Conservation (phyloP, 805 yeast genomes). For the Spathaspora gorwiae region DNA sequence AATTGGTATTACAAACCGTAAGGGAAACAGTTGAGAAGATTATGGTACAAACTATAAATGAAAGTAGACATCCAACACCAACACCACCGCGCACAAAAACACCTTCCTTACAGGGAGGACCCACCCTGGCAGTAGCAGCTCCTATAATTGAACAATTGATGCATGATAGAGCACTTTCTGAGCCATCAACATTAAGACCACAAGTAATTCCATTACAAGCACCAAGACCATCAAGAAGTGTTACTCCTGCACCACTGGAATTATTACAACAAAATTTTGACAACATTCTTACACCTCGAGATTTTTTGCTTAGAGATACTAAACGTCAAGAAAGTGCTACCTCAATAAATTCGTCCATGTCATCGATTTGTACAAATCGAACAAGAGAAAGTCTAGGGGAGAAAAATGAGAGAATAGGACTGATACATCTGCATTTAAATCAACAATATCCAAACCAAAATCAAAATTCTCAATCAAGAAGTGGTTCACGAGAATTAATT, state of each 20-base stretch:
- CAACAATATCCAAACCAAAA: too few relatives aligned
- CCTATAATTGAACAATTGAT: neutral
- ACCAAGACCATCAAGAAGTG: slow-evolving; percentile 31
- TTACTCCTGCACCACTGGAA: slow-evolving; percentile 10
- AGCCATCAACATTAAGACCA: neutral
- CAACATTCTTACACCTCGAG: slow-evolving; percentile 45
- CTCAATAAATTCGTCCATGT: slow-evolving; percentile 14
- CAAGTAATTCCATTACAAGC: slow-evolving; percentile 16
- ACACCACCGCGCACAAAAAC: neutral
- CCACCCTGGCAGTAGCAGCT: too few relatives aligned
- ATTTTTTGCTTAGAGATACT: slow-evolving; percentile 20
- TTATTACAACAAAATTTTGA: slow-evolving; percentile 6
- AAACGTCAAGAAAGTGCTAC: neutral
- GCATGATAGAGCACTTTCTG: neutral
- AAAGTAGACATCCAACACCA: neutral
- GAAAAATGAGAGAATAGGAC: neutral
- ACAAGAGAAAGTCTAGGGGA: slow-evolving; percentile 1
- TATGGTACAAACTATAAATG: slow-evolving; percentile 27
- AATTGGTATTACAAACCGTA: slow-evolving; percentile 58
- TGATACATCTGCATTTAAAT: neutral
- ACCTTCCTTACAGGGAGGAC: slow-evolving; percentile 4
- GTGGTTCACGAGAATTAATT: slow-evolving; percentile 18
- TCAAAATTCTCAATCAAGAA: slow-evolving; percentile 1
- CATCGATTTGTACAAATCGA: slow-evolving; percentile 8
- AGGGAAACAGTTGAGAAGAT: slow-evolving; percentile 57